Conservation (phyloP, 345 rosid species). For the Arabidopsis arenosa region DNA sequence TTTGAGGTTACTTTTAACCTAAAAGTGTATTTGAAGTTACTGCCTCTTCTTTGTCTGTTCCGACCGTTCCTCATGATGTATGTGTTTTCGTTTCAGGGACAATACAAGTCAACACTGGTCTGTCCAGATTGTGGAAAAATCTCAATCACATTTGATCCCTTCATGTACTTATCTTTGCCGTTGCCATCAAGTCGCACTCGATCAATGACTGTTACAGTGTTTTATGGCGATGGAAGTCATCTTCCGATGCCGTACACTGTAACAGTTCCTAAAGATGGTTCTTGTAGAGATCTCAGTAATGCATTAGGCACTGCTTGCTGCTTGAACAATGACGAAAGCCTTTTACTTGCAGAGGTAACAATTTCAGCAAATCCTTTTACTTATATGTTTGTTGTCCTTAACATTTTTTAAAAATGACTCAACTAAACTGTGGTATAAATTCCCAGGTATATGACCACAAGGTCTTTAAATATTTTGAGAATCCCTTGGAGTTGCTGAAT, state of each 20-base stretch:
- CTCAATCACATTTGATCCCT: slow-evolving; percentile 93
- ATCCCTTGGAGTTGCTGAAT: slow-evolving; percentile 54
- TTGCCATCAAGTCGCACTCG: slow-evolving; percentile 81
- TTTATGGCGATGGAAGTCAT: slow-evolving; percentile 73
- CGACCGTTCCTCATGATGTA: slow-evolving; percentile 23
- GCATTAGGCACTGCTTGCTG: slow-evolving; percentile 79
- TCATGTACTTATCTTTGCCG: slow-evolving; percentile 94
- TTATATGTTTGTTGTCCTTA: slow-evolving; percentile 33
- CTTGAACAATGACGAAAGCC: slow-evolving; percentile 75
- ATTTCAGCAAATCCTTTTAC: background rate
- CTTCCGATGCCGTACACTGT: slow-evolving; percentile 84
- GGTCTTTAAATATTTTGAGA: slow-evolving; percentile 64
- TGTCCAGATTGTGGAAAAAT: slow-evolving; percentile 87
- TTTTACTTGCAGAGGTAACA: slow-evolving; percentile 82
- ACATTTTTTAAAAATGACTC: slow-evolving; percentile 13
- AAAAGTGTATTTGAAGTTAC: background rate
- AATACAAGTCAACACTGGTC: slow-evolving; percentile 91
- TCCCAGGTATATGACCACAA: slow-evolving; percentile 69
- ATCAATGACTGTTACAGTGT: slow-evolving; percentile 81
- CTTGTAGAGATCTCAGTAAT: slow-evolving; percentile 70
- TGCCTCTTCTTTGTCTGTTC: slow-evolving; percentile 14
- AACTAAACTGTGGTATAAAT: slow-evolving; percentile 11
- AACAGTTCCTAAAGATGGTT: slow-evolving; percentile 73
- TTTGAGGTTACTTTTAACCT: background rate
- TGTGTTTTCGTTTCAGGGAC: slow-evolving; percentile 69